Percentiles rank a stretch among this genome's conserved stretches.
Evolutionary conservation across 148 eudicot genomes (phyloP).

Genomic region (Rhododendron vialii): DNA sequence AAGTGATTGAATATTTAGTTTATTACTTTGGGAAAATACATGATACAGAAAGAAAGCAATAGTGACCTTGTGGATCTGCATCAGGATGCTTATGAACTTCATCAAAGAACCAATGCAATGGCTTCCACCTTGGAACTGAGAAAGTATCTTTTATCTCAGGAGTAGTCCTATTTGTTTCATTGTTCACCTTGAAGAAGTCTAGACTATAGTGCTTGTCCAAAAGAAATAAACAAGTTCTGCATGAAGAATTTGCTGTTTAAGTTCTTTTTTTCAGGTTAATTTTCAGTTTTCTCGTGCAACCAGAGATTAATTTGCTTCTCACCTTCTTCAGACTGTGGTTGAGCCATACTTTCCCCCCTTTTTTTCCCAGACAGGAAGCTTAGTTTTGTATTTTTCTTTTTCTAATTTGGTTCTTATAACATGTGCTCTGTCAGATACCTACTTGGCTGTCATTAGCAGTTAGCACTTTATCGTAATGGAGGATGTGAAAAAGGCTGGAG

Average conservation of each 20-base stretch:
- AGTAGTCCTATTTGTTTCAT: neutral
- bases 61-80: too few relatives aligned
- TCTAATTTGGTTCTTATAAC: neutral
- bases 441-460: slow-evolving; percentile 3
- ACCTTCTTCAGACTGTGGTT: neutral
- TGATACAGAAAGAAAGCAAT: neutral
- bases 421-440: slow-evolving; percentile 10
- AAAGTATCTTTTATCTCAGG: neutral
- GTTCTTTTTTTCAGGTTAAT: neutral
- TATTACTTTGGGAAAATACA: neutral
- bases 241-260: neutral
- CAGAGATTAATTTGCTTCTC: neutral
- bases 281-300: neutral
- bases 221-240: neutral
- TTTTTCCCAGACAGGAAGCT: neutral
- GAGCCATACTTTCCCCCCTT: neutral
- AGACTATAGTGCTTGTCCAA: neutral
- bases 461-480: slow-evolving; percentile 21
- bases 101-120: neutral
- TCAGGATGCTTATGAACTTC: neutral
- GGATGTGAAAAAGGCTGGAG: slow-evolving; percentile 17
- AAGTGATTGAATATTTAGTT: neutral
- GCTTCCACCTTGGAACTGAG: too few relatives aligned
- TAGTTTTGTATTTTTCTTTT: neutral
- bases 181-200: neutral